phyloP scores from a whole-genome alignment of 2,329 filamentous ascomycete genomes.

The Pseudocercospora fuligena region DNA sequence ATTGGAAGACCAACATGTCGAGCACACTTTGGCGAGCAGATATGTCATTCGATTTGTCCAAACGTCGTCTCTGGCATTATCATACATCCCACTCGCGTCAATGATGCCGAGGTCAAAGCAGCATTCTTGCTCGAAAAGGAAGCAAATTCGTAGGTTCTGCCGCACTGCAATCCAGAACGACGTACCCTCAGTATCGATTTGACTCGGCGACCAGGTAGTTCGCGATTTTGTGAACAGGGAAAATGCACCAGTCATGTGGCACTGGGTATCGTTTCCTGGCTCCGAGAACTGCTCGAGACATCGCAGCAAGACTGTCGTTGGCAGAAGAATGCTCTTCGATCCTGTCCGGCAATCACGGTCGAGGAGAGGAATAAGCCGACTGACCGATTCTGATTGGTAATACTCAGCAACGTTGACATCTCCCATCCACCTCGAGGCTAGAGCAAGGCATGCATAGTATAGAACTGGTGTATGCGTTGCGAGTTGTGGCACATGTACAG shows the following conservation, averaged over 20 bases:
- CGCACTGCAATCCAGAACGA: neutral
- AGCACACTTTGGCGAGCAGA: neutral
- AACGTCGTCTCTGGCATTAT: neutral
- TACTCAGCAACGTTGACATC: neutral
- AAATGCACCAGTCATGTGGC: neutral
- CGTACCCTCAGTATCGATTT: neutral
- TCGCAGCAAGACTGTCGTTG: neutral
- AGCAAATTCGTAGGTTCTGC: neutral
- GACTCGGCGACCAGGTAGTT: neutral
- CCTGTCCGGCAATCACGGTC: neutral
- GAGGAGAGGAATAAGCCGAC: neutral
- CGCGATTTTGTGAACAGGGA: neutral
- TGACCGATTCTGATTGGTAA: neutral
- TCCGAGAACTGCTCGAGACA: neutral
- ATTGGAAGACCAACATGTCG: neutral
- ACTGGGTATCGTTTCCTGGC: neutral
- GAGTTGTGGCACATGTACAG: neutral
- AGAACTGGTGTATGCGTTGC: neutral
- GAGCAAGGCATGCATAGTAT: neutral
- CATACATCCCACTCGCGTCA: neutral
- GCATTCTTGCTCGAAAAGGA: neutral
- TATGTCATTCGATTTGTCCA: neutral
- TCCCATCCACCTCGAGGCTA: neutral
- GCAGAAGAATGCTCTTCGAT: neutral
- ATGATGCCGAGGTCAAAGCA: neutral